Percentiles rank a stretch among this genome's conserved stretches.
Conservation (phyloP, 1,284 basidiomycete species). For the Ustilago nuda region DNA sequence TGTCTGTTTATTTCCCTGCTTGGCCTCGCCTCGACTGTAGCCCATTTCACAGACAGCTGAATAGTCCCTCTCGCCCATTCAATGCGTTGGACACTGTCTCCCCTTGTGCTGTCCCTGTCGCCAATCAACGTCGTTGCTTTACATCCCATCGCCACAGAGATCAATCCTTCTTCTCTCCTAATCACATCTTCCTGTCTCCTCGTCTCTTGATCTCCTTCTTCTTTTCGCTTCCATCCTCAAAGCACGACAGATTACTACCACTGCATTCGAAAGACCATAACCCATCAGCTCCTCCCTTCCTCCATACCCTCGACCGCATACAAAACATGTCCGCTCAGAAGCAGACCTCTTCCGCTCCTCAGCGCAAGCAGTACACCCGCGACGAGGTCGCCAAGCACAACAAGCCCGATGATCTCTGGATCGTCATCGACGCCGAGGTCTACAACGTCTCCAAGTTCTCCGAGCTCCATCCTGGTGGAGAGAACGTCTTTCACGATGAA, state of each 20-base stretch:
- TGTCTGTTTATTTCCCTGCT: conserved; percentile 11
- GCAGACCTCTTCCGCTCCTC: conserved; percentile 39
- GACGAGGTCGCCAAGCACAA: conserved; percentile 90
- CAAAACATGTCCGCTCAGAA: conserved; percentile 48
- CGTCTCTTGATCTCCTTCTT: not conserved
- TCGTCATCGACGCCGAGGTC: conserved; percentile 73
- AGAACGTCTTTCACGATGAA: conserved; percentile 64
- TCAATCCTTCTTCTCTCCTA: conserved; percentile 2
- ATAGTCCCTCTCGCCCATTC: not conserved
- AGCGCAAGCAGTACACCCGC: conserved; percentile 74
- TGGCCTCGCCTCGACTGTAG: not conserved
- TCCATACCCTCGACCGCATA: conserved; percentile 10
- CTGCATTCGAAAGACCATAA: not conserved
- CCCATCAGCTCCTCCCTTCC: not conserved
- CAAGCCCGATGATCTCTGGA: conserved; percentile 89
- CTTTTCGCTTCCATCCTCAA: not conserved
- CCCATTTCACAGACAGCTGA: not conserved
- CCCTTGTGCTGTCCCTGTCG: not conserved
- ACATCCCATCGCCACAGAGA: conserved; percentile 1
- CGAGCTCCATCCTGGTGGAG: conserved; percentile 67
- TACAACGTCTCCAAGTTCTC: conserved; percentile 69
- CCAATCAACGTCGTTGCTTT: conserved; percentile 13
- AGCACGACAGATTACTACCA: no score
- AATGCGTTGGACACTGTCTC: not conserved
- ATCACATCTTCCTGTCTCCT: conserved; percentile 8